Evolutionary conservation across 129 eudicot species (phyloP), one percentile per base, ranked within the genome.

Genomic region (Artemisia tridentata): DNA sequence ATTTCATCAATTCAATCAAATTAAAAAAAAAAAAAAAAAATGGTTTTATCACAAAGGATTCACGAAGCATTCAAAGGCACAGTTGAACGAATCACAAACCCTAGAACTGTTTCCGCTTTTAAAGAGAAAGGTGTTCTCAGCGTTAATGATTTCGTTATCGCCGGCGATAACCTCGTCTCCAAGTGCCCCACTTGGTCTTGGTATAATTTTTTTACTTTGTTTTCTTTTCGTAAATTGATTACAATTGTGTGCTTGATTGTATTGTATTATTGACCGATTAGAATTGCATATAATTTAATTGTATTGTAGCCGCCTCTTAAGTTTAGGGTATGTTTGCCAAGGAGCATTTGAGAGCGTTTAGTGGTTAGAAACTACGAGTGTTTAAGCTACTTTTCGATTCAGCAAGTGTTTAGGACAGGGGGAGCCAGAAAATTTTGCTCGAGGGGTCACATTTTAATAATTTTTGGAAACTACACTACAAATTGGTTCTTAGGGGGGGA

Each of bases 141-240:
- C 73, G 75, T 92, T 74, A 81, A 73, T n/a, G 96, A 92, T 29
- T 92, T 92, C 69, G 55, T 92, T 69, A 75, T 85, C 78, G 98
- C 98, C 64, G 98, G 98, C 29, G 98, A 92, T 46, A 92, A 92
- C 75, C 95, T 92, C 76, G 98, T 92, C 53, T 88, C 96, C 65
- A 92, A 86, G 46, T 92, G 96, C 76, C 98, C 98, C 55, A 92
- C 98, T 51, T 92, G 98, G 98, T 92, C 98, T 45, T 92, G 96
- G 98, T 92, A 86, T 20, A 23, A 9, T 21, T 34, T 54, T 23
- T 73, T 10, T 23, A 27, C 13, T 7, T 8, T 6, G 2, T 3
- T n/a, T 10, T 11, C 1, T n/a, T 16, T 63, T 8, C 43, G 20
- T 59, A 68, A 55, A 56, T 63, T 19, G 12, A 34, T 63, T 3